phyloP scores from a whole-genome alignment of 2,329 filamentous ascomycete species.

The Botryosphaeria agaves region DNA sequence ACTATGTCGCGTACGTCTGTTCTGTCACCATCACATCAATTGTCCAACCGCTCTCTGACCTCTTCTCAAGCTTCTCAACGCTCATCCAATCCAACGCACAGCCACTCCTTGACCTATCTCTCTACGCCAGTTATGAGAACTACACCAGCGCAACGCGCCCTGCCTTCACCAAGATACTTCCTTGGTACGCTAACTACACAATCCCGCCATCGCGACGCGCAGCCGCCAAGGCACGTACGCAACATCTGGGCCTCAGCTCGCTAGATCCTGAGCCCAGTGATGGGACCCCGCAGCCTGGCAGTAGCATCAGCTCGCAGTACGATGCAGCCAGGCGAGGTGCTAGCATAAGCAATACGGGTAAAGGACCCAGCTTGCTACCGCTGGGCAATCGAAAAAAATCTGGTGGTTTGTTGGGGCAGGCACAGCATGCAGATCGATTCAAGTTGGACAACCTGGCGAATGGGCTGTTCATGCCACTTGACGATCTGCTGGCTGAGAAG shows the following conservation, averaged over 20 bases:
- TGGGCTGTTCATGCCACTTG: constrained; percentile 54
- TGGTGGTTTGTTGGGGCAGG: constrained; percentile 41
- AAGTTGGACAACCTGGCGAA: constrained; percentile 55
- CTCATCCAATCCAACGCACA: constrained; percentile 62
- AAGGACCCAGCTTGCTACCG: constrained; percentile 32
- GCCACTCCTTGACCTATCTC: constrained; percentile 64
- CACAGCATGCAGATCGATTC: constrained; percentile 58
- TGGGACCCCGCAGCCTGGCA: not conserved
- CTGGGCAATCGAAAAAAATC: constrained; percentile 39
- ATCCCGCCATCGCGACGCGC: constrained; percentile 57
- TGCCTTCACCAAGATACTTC: constrained; percentile 61
- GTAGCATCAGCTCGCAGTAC: constrained; percentile 7
- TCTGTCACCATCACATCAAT: constrained; percentile 7
- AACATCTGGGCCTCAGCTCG: constrained; percentile 27
- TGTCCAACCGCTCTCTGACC: not conserved
- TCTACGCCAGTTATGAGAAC: constrained; percentile 83
- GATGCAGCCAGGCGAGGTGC: not conserved
- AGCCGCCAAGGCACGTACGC: constrained; percentile 50
- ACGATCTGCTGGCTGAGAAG: constrained; percentile 40
- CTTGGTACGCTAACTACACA: constrained; percentile 79
- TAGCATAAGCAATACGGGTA: too few relatives aligned
- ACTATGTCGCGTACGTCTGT: constrained; percentile 22
- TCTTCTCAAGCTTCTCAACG: constrained; percentile 31
- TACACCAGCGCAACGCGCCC: constrained; percentile 64
- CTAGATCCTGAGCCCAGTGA: constrained; percentile 26